These are phyloP conservation scores for Pyrrhoderma lamaoense DNA, from an alignment of 1,284 basidiomycete species.

Conservation along the genomic window DNA sequence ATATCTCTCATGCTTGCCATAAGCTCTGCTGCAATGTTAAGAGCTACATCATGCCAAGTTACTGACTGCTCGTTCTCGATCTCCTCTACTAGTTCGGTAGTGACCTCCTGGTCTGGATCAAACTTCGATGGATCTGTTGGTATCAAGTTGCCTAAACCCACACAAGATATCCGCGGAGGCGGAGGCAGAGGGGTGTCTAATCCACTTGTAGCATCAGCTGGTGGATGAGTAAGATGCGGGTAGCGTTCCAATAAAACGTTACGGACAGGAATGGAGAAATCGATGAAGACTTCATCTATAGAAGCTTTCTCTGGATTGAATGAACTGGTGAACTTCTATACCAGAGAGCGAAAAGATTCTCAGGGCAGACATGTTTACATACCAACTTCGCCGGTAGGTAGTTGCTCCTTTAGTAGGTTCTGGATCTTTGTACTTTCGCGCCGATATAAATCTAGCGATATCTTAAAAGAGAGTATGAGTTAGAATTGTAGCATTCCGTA, in stretches of 20 bases:
- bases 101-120: slow-evolving; percentile 16
- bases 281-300: slow-evolving; percentile 85
- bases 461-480: slow-evolving; percentile 39
- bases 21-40: slow-evolving; percentile 84
- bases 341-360: not conserved
- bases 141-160: slow-evolving; percentile 59
- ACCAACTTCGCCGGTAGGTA: slow-evolving; percentile 70
- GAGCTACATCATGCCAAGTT: slow-evolving; percentile 90
- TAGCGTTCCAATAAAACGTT: slow-evolving; percentile 65
- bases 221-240: slow-evolving; percentile 68
- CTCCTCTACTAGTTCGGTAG: slow-evolving; percentile 19
- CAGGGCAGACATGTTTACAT: slow-evolving; percentile 19
- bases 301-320: slow-evolving; percentile 64
- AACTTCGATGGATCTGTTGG: slow-evolving; percentile 43
- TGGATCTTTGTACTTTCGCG: slow-evolving; percentile 88
- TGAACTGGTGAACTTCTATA: not conserved
- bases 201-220: slow-evolving; percentile 61
- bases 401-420: slow-evolving; percentile 73
- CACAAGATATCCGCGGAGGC: slow-evolving; percentile 67
- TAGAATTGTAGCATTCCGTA: not conserved
- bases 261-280: slow-evolving; percentile 75
- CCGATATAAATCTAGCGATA: slow-evolving; percentile 91
- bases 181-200: slow-evolving; percentile 79
- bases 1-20: slow-evolving; percentile 73
- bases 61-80: slow-evolving; percentile 30